Evolutionary conservation across 345 rosid species (phyloP), one percentile per base, ranked within the genome.

Genomic region (Populus ilicifolia): DNA sequence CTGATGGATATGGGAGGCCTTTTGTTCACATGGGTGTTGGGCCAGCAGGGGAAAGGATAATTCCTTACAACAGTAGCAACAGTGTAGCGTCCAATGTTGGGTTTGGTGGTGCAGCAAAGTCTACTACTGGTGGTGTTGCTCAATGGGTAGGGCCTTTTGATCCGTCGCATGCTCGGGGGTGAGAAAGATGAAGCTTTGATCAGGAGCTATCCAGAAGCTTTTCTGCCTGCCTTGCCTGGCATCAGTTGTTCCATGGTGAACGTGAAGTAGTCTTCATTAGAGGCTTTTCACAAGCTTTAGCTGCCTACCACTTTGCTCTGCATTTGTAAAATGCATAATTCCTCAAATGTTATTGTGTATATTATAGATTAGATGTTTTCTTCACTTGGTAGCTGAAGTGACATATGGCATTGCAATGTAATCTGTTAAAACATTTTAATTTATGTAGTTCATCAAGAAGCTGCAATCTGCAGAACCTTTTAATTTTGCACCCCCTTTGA

Each of bases 1-100:
- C 76, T 44, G 71, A 87, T 77, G 84, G 84, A 64, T 85, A 78
- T 11, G 80, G 81, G 43, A 65, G 69, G 74, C 79, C 70, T 69
- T 63, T 74, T 36, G 74, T 69, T 71, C 86, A 75, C 33, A 75
- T 50, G 64, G 82, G 77, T 44, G 76, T 65, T 70, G 66, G 63
- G 25, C 79, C 72, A 12, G 74, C 64, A 5, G 85, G 50, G 14
- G 87, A 81, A 9, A 80, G 78, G 29, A 39, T 43, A 54, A 43
- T 73, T 25, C 84, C 81, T 25, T 79, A 82, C 76, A 69, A 73
- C 14, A 80, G 61, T 62, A 35, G 76, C 67, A 80, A 77, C 66
- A 54, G 78, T 68, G 80, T 61, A 66, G 80, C 71, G 39, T 70
- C 77, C 23, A 46, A 66, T 27, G 66, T 64, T 17, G 74, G 48